Evolutionary conservation across 2,329 filamentous ascomycete species (phyloP).

Genomic region (Fusarium sororula): DNA sequence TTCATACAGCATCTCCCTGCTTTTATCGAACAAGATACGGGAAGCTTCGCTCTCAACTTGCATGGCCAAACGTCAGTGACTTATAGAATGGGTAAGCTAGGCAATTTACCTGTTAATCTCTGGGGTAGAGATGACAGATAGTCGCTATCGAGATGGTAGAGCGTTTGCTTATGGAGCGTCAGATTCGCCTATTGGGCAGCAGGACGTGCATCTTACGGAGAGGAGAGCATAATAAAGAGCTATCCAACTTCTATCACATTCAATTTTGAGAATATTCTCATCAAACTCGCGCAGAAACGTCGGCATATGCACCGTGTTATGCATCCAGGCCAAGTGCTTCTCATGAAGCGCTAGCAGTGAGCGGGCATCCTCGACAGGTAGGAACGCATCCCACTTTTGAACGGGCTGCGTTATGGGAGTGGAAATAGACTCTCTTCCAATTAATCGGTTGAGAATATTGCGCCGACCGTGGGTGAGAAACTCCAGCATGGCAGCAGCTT

Average conservation of each 20-base stretch:
- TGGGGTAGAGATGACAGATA: accelerated
- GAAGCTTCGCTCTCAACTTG: neutral
- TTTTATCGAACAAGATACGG: neutral
- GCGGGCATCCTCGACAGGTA: neutral
- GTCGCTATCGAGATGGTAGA: neutral
- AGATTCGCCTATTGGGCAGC: accelerated
- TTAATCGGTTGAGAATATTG: neutral
- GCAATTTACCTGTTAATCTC: neutral
- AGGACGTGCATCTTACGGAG: neutral
- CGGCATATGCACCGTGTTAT: neutral
- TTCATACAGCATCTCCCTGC: neutral
- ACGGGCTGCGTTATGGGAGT: accelerated
- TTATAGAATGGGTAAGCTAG: accelerated
- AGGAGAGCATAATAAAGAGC: neutral
- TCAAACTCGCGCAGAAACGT: neutral
- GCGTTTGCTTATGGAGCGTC: neutral
- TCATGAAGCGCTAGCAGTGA: neutral
- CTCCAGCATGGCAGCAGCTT: neutral
- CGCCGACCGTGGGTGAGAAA: neutral
- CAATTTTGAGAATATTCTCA: neutral
- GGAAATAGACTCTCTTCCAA: neutral
- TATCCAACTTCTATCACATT: neutral
- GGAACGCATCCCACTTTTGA: neutral
- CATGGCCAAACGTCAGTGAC: accelerated
- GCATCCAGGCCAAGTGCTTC: neutral